Evolutionary conservation across 768 basidiomycete species (phyloP), one percentile per base, ranked within the genome.

Genomic region (Neoboletus brunneissimus): DNA sequence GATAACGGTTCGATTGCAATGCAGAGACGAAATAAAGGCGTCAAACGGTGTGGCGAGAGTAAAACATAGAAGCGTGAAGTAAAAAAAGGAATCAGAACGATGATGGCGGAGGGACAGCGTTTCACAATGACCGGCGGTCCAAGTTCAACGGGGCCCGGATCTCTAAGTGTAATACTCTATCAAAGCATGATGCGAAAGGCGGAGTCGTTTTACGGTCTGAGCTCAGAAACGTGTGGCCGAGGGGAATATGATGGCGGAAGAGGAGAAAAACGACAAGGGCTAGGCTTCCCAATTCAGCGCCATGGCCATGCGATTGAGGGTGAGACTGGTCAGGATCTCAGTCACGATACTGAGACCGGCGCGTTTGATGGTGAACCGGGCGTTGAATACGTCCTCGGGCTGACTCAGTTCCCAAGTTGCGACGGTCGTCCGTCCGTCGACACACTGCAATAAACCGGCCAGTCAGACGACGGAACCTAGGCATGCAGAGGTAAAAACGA

Each of bases 311-410:
- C 87, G 84, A 67, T 89, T 89, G 48, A 92, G 76, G 48, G 81
- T 78, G 53, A 92, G 80, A 4, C 87, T 88, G 11, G 89, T 87
- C 62, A 91, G 69, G 61, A 92, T 83, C 69, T 92, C 90, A 10
- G 89, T 92, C 54, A 89, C 78, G 56, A 89, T 67, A 23, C 79
- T 70, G 52, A 91, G 77, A 42, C 81, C 85, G 31, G 80, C 71
- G 13, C 80, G 75, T 60, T 75, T 80, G 65, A 92, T 75, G 18
- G 79, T 83, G 48, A 91, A 73, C 48, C 78, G 77, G 5, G 88
- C 88, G 57, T 78, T 74, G 70, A 79, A 82, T 16, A 82, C 77
- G 55, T 83, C 81, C 40, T 78, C 76, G 16, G 84, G 80, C 8
- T 80, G 72, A 57, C 78, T 81, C 48, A 81, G 68, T 64, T 89